Conservation (phyloP, 371 early-diverging fungal genomes). For the Haplosporangium sp. region DNA sequence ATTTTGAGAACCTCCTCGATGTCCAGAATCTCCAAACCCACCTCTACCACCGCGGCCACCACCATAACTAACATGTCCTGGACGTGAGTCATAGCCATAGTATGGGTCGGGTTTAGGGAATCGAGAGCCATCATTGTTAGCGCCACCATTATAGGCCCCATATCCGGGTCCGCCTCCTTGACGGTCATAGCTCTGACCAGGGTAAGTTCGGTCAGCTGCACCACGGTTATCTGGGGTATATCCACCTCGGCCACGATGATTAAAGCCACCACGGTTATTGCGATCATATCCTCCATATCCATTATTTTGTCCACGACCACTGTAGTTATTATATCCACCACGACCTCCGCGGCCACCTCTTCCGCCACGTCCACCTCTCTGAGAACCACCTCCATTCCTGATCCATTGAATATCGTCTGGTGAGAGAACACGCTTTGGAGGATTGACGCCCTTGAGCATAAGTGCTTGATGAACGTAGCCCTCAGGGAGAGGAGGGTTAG, state of each 20-base stretch:
- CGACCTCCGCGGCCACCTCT: constrained; percentile 52
- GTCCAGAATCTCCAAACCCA: constrained; percentile 50
- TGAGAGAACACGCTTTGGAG: constrained; percentile 56
- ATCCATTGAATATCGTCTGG: constrained; percentile 69
- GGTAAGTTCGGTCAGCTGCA: constrained; percentile 46
- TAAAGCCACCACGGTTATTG: constrained; percentile 34
- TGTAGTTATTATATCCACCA: constrained; percentile 34
- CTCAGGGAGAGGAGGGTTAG: constrained; percentile 59
- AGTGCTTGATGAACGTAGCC: constrained; percentile 60
- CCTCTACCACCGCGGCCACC: constrained; percentile 49
- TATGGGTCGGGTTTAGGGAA: constrained; percentile 43
- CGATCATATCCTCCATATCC: constrained; percentile 37
- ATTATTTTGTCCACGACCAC: constrained; percentile 35
- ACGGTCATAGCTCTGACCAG: constrained; percentile 48
- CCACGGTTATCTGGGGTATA: constrained; percentile 49
- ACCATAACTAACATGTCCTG: constrained; percentile 33
- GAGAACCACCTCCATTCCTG: constrained; percentile 55
- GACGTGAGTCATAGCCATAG: constrained; percentile 46
- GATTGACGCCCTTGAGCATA: constrained; percentile 67
- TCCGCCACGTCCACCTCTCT: constrained; percentile 47
- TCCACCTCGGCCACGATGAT: constrained; percentile 43
- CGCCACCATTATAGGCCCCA: constrained; percentile 19
- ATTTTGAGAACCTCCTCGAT: constrained; percentile 35
- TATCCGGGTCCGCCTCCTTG: constrained; percentile 23
- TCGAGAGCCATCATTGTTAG: constrained; percentile 45